Percentiles rank a stretch among this genome's conserved stretches.
Evolutionary conservation across 2,329 filamentous ascomycete genomes (phyloP).

Genomic region (Aspergillus sp.): DNA sequence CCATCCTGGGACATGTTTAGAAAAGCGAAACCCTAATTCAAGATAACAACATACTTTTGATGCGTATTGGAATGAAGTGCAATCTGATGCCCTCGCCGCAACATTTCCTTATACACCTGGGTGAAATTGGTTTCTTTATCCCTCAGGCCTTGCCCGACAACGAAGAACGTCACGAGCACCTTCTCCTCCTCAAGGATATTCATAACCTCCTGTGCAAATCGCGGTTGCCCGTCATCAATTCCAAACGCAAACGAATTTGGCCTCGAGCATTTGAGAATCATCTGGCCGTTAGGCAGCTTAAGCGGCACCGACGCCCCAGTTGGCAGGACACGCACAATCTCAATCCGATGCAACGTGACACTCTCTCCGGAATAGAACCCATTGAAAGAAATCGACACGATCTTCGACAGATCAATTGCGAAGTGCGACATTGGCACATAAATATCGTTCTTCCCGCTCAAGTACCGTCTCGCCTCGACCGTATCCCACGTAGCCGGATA

Average conservation of each 20-base stretch:
- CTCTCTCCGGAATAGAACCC: conserved; percentile 53
- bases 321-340: conserved; percentile 54
- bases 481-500: conserved; percentile 64
- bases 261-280: conserved; percentile 58
- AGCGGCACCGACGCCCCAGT: conserved; percentile 46
- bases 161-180: conserved; percentile 66
- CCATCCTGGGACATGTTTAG: conserved; percentile 23
- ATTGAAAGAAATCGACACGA: conserved; percentile 56
- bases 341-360: conserved; percentile 51
- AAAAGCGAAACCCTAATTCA: not conserved
- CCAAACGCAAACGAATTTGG: conserved; percentile 67
- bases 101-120: conserved; percentile 58
- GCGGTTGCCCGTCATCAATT: conserved; percentile 61
- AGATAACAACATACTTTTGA: conserved; percentile 42
- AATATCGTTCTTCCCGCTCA: conserved; percentile 45
- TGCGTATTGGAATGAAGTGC: conserved; percentile 63
- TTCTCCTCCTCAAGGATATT: conserved; percentile 54
- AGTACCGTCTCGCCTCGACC: conserved; percentile 57
- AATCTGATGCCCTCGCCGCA: conserved; percentile 58
- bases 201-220: conserved; percentile 54
- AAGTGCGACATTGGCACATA: conserved; percentile 64
- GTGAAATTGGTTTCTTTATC: conserved; percentile 56
- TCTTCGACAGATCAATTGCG: conserved; percentile 51
- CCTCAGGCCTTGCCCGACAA: conserved; percentile 57
- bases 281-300: conserved; percentile 55